Evolutionary conservation across 2,329 filamentous ascomycete genomes (phyloP).

Genomic region (Onygenales sp.): DNA sequence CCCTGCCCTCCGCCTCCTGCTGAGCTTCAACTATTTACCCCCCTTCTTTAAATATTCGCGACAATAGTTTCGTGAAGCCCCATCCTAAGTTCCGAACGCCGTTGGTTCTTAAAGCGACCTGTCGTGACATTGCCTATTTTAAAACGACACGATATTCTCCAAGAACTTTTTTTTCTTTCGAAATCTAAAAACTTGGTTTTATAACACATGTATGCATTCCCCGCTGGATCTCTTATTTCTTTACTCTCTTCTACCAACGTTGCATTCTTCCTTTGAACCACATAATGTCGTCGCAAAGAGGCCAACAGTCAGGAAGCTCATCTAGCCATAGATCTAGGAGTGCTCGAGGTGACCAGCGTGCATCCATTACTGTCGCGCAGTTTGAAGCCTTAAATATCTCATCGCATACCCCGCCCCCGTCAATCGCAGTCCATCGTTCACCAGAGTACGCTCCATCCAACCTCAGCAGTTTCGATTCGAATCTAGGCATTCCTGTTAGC

Average conservation of each 20-base stretch:
- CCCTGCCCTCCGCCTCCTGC: background rate
- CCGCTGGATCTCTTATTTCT: background rate
- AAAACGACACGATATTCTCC: background rate
- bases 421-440: slow-evolving; percentile 4
- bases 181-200: background rate
- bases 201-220: slow-evolving; percentile 1
- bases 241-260: background rate
- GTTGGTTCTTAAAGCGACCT: background rate
- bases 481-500: background rate
- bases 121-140: background rate
- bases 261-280: background rate
- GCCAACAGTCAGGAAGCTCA: slow-evolving; percentile 16
- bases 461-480: slow-evolving; percentile 2
- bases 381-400: slow-evolving; percentile 7
- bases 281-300: background rate
- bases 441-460: slow-evolving; percentile 5
- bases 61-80: background rate
- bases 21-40: background rate
- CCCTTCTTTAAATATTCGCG: background rate
- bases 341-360: slow-evolving; percentile 2
- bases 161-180: background rate
- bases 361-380: slow-evolving; percentile 4
- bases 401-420: slow-evolving; percentile 7
- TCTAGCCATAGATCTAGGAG: slow-evolving; percentile 31
- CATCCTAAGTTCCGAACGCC: background rate